Conservation (phyloP, 805 yeast genomes). For the Candida parachauliodes region DNA sequence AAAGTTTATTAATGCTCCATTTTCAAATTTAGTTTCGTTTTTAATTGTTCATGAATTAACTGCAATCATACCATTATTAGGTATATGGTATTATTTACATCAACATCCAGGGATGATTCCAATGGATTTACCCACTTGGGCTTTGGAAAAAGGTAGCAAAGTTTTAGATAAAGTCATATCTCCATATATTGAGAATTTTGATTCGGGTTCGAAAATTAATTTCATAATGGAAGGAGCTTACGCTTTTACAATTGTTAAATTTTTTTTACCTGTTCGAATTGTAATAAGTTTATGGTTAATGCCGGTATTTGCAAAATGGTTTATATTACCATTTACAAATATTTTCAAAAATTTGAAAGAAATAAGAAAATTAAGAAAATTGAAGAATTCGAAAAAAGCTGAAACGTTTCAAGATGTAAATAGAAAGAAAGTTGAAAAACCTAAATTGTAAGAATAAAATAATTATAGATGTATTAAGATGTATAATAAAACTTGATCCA, state of each 20-base stretch:
- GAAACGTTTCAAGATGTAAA: slow-evolving; percentile 8
- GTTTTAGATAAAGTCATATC: slow-evolving; percentile 52
- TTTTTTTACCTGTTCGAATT: slow-evolving; percentile 52
- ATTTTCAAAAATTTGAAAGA: slow-evolving; percentile 15
- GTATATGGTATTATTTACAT: slow-evolving; percentile 65
- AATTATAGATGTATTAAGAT: no score
- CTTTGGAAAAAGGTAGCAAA: slow-evolving; percentile 55
- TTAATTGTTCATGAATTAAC: slow-evolving; percentile 69
- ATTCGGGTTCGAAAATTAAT: slow-evolving; percentile 49
- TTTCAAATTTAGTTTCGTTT: slow-evolving; percentile 61
- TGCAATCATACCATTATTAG: slow-evolving; percentile 68
- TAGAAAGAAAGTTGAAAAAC: slow-evolving; percentile 28
- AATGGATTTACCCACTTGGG: slow-evolving; percentile 54
- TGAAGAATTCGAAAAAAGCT: background rate
- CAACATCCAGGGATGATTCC: slow-evolving; percentile 50
- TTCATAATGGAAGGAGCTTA: slow-evolving; percentile 70
- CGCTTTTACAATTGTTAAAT: slow-evolving; percentile 67
- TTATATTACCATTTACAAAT: slow-evolving; percentile 45
- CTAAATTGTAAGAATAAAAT: slow-evolving; percentile 28
- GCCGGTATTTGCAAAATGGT: slow-evolving; percentile 54
- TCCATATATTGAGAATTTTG: slow-evolving; percentile 26
- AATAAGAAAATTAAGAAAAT: slow-evolving; percentile 2
- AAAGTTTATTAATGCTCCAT: slow-evolving; percentile 52
- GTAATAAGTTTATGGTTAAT: slow-evolving; percentile 48
- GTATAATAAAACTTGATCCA: no score